Base-by-base conservation (phyloP, 495 filamentous ascomycete genomes). In the Penicillium nucicola region DNA sequence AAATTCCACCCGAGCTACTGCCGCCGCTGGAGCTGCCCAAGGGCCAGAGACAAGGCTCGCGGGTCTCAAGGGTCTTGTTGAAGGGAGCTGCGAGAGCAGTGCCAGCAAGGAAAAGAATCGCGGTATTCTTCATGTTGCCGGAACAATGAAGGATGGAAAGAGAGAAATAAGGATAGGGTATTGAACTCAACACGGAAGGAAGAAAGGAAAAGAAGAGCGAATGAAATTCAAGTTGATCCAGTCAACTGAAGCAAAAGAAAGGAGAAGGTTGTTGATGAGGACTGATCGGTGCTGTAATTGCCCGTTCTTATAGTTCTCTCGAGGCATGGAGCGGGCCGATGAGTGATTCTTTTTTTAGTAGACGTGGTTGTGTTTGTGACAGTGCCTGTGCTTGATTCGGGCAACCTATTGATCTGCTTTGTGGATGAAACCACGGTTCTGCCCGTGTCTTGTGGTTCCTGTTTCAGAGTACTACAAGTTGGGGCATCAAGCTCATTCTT, bases 91-190 rank as follows among this genome's bases (percentile, higher is more conserved):
- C 53, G 14, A 56, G 42, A 39, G 53, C 53, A 38, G 48, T 45
- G 37, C 48, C 35, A 39, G 48, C 53, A 17, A 56, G 53, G 20
- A 56, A 41, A n/a, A 56, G 53, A 43, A 56, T 42, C 20, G 32
- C 42, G 9, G 48, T 46, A 17, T 51, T 56, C 46, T 52, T 56
- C 53, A 56, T 56, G 42, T 44, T 52, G 30, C 28, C 42, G 48
- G 52, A 39, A 56, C 36, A 42, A 51, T 50, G 15, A 28, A 38
- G 23, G 39, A 30, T 17, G 18, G 18, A n/a, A 40, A 32, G n/a
- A 30, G 35, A 49, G 34, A 13, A 12, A 15, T 19, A 54, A 20
- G n/a, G 31, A 54, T 34, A 50, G 46, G 52, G 40, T 48, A 37
- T 34, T 23, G 37, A 23, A 15, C 5, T 40, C 22, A 31, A 56